Base-by-base conservation (phyloP, 1,284 basidiomycete species). In the Cutaneotrichosporon spelunceum region DNA sequence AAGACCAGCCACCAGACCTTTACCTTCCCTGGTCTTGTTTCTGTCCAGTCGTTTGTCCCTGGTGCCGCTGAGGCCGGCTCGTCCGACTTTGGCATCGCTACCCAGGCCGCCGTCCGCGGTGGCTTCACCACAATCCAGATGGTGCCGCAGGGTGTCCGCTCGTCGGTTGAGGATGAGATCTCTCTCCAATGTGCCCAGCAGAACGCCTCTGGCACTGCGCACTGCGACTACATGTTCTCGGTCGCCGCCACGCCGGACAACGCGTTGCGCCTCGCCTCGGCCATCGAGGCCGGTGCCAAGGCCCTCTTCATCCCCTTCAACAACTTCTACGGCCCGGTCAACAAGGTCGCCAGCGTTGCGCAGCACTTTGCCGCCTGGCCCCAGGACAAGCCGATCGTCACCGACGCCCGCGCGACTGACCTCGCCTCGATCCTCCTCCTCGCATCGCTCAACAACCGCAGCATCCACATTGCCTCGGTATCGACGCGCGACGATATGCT, bases 391-490 rank as follows among this genome's bases (percentile, higher is more conserved):
- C 89, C 89, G 24, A 92, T 99, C 72, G 84, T 98, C 57, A 96
- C 95, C 1, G 90, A 98, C 75, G 95, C 96, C 8, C 88, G 89
- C 69, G 89, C 90, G 23, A 90, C 92, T 1, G 89, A 96, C 71
- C 86, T 99, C 29, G 95, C 96, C 2, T 97, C 94, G 1, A 86
- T 98, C 53, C 84, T 99, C 33, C 84, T 99, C 29, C 82, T 99
- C 52, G 94, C 95, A 16, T 95, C 91, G 72, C 85, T 99, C 57
- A 89, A 99, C 79, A 88, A 84, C 74, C 88, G 94, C 65, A 88
- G 86, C 70, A 86, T 99, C 33, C 95, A 99, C 78, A 86, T 99
- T 66, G 93, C 92, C n/a, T 90, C 95, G 71, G 91, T 99, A 39
- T 87, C 88, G 67, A 88, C 84, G 65, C 84, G 86, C 70, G 93